These are phyloP conservation scores for Podila epicladia DNA, from an alignment of 192 early-diverging fungal genomes.

Conservation along the genomic window DNA sequence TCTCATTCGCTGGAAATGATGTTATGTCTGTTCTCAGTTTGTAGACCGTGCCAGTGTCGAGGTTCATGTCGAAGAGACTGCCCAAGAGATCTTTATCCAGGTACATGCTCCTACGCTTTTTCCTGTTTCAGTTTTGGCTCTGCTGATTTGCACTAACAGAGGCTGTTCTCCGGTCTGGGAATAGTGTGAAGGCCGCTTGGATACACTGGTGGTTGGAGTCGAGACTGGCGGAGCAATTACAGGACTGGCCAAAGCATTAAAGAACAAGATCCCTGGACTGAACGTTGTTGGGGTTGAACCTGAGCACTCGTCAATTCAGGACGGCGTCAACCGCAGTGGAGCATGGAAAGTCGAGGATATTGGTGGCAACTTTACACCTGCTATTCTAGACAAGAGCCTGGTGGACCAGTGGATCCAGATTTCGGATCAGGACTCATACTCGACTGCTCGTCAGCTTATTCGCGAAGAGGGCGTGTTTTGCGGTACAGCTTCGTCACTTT, in stretches of 20 bases:
- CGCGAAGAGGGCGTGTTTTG: constrained; percentile 67
- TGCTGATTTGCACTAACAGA: neutral
- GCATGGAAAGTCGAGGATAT: constrained; percentile 80
- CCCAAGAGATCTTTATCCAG: constrained; percentile 73
- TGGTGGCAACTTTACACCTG: constrained; percentile 70
- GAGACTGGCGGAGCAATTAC: constrained; percentile 74
- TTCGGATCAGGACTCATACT: constrained; percentile 74
- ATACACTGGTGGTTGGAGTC: constrained; percentile 74
- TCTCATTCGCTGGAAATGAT: constrained; percentile 5
- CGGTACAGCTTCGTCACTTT: constrained; percentile 40
- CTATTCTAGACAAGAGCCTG: constrained; percentile 57
- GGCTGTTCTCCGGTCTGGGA: neutral
- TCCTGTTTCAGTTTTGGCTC: neutral
- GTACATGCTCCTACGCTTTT: constrained; percentile 3
- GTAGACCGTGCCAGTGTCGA: constrained; percentile 27
- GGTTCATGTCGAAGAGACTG: constrained; percentile 63
- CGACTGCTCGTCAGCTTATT: constrained; percentile 72
- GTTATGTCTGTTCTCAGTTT: constrained; percentile 19
- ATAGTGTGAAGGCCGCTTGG: constrained; percentile 52
- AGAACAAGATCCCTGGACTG: constrained; percentile 59
- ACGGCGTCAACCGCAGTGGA: constrained; percentile 32
- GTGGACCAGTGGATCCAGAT: constrained; percentile 77
- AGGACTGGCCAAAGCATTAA: constrained; percentile 66
- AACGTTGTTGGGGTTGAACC: constrained; percentile 79
- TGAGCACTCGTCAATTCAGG: constrained; percentile 65